Conservation (phyloP, 345 rosid species). For the Linum lewisii region DNA sequence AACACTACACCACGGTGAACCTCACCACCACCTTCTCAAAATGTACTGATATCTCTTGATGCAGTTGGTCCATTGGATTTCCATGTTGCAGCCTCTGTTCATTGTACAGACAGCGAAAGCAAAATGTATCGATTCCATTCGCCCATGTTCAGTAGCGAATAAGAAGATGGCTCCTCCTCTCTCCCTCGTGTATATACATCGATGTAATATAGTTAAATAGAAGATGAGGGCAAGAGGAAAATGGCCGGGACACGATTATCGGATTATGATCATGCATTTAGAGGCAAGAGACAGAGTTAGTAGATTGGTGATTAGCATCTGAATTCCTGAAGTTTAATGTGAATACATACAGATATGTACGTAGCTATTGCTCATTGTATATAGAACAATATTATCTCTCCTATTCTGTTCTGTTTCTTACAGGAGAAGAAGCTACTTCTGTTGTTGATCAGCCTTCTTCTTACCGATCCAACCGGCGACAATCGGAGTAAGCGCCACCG, state of each 20-base stretch:
- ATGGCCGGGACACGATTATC: too few species aligned
- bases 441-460: conserved; percentile 48
- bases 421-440: conserved; percentile 16
- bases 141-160: not conserved
- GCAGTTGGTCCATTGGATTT: too few species aligned
- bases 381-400: not conserved
- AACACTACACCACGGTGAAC: conserved; percentile 26
- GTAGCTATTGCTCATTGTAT: not conserved
- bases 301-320: too few species aligned
- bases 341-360: not conserved
- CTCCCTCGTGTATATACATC: not conserved
- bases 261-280: too few species aligned
- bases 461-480: conserved; percentile 80
- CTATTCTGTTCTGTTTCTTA: not conserved
- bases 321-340: too few species aligned
- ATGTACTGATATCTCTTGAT: too few species aligned
- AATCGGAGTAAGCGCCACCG: conserved; percentile 77
- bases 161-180: not conserved
- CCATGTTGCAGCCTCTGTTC: not conserved
- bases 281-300: too few species aligned
- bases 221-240: too few species aligned
- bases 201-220: too few species aligned
- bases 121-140: not conserved
- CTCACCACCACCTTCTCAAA: too few species aligned
- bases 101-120: not conserved